phyloP scores from a whole-genome alignment of 2,329 filamentous ascomycete genomes.

The Alternaria triticina region DNA sequence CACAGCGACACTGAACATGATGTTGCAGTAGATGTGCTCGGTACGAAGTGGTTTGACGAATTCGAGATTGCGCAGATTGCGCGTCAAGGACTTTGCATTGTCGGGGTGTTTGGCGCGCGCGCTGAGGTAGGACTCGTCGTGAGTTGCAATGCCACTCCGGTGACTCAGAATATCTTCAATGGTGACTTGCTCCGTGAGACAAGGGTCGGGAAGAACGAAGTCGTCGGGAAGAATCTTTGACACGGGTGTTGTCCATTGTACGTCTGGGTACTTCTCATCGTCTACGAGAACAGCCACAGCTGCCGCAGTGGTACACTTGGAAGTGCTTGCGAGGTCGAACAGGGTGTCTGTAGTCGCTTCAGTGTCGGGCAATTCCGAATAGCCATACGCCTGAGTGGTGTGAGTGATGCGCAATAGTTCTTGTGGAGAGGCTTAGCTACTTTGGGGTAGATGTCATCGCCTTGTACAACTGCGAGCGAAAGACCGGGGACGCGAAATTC shows the following conservation, averaged over 20 bases:
- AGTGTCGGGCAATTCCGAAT: not conserved
- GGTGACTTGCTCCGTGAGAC: not conserved
- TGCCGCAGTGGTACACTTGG: not conserved
- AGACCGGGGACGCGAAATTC: not conserved
- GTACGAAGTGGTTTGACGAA: slow-evolving; percentile 51
- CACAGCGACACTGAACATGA: slow-evolving; percentile 59
- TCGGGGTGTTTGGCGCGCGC: not conserved
- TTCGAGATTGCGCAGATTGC: slow-evolving; percentile 52
- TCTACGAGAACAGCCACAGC: not conserved
- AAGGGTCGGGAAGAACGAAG: not conserved
- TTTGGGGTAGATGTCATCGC: not conserved
- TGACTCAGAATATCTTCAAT: not conserved
- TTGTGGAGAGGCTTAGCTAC: not conserved
- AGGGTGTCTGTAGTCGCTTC: not conserved
- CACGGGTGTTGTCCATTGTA: not conserved
- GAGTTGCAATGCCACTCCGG: not conserved
- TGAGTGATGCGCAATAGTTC: not conserved
- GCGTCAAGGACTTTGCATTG: slow-evolving; percentile 15
- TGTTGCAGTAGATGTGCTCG: slow-evolving; percentile 59
- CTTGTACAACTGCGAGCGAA: not conserved
- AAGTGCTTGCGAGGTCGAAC: not conserved
- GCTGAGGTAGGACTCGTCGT: not conserved
- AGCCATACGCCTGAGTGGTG: not conserved
- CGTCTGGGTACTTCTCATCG: not conserved
- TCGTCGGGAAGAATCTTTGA: not conserved